phyloP scores from a whole-genome alignment of 2,329 filamentous ascomycete species.

The Colletotrichum agaves region DNA sequence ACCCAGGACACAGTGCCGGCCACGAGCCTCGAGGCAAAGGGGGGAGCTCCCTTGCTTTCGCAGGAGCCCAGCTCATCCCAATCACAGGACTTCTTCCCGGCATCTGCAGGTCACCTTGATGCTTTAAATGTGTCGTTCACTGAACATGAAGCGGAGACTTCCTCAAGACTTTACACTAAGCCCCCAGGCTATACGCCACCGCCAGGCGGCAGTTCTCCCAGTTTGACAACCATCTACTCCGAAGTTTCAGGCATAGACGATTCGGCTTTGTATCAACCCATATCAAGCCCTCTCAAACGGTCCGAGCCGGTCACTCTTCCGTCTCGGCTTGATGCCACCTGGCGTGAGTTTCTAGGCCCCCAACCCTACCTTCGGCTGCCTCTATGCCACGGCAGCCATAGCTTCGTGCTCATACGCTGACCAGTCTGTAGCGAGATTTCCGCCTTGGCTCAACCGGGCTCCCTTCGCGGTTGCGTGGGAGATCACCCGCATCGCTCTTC shows the following conservation, averaged over 20 bases:
- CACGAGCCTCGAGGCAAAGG: background rate
- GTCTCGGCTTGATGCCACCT: constrained; percentile 20
- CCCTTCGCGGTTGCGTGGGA: constrained; percentile 65
- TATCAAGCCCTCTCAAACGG: background rate
- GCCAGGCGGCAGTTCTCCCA: background rate
- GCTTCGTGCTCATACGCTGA: background rate
- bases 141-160: constrained; percentile 1
- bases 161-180: background rate
- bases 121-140: constrained; percentile 18
- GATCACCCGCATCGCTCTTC: constrained; percentile 57
- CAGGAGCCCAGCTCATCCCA: background rate
- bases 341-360: constrained; percentile 4
- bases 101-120: constrained; percentile 13
- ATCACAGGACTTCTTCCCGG: constrained; percentile 20
- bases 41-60: background rate
- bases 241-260: background rate
- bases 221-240: background rate
- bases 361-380: background rate
- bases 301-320: constrained; percentile 16
- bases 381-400: background rate
- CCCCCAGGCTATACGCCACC: background rate
- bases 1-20: constrained; percentile 24
- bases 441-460: constrained; percentile 49
- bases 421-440: constrained; percentile 16
- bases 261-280: background rate